Percentiles rank a stretch among this genome's conserved stretches.
Conservation (phyloP, 2,329 filamentous ascomycete genomes). For the Aulographum hederae region DNA sequence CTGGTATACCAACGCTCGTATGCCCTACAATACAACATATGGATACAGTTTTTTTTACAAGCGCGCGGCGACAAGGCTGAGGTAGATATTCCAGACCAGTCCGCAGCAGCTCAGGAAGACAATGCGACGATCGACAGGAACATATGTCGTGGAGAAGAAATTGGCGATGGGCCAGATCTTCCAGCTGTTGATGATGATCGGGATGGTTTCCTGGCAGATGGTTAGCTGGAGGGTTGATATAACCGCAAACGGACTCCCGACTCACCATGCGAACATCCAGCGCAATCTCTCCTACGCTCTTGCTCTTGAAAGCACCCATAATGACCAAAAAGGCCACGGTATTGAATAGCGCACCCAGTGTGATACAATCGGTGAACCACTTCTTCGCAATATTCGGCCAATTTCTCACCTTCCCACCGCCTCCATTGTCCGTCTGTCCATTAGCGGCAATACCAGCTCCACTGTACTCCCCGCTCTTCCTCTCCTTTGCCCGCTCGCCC, state of each 20-base stretch:
- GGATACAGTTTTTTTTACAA: too few species aligned
- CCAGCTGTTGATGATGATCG: constrained; percentile 49
- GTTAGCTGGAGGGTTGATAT: constrained; percentile 7
- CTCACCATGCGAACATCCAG: constrained; percentile 1
- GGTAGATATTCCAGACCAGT: constrained; percentile 56
- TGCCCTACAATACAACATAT: too few species aligned
- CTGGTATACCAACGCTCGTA: too few species aligned
- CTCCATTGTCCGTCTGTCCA: too few species aligned
- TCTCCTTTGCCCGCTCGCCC: not conserved
- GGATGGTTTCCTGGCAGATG: constrained; percentile 8
- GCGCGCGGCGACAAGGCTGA: constrained; percentile 29
- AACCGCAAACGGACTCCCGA: too few species aligned
- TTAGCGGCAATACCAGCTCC: not conserved
- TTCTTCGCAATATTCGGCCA: constrained; percentile 48
- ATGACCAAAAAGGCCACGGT: constrained; percentile 44
- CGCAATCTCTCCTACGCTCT: constrained; percentile 13
- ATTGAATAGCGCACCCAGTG: constrained; percentile 45
- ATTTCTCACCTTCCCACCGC: constrained; percentile 23
- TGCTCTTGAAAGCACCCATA: constrained; percentile 31
- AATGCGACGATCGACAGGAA: constrained; percentile 52
- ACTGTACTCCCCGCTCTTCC: not conserved
- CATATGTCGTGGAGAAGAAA: constrained; percentile 50
- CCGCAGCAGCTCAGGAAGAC: constrained; percentile 55
- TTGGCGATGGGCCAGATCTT: constrained; percentile 57
- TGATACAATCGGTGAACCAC: constrained; percentile 48